Evolutionary conservation across 2,329 filamentous ascomycete species (phyloP), one percentile per base, ranked within the genome.

Genomic region (Clonostachys rosea): DNA sequence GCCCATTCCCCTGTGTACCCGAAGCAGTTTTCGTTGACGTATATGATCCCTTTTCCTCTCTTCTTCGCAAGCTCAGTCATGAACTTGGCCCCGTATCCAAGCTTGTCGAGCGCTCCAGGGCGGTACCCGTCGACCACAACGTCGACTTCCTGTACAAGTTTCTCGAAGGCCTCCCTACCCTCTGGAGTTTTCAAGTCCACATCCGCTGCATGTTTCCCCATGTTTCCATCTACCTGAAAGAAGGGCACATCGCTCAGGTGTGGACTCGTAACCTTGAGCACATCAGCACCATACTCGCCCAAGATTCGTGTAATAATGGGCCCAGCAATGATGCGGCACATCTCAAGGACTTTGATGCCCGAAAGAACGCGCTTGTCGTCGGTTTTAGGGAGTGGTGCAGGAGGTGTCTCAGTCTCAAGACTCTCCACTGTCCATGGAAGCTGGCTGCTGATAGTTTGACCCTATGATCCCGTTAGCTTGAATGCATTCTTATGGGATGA

Each of bases 291-390:
- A 58, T 89, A 85, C 51, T 88, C 86, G n/a, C 83, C 85, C 0
- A 91, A 74, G 2, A 83, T 83, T 33, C 85, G 79, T 4, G 81
- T 81, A 53, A 90, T 83, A 5, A 83, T 80, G n/a, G 86, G 86
- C 0, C 86, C 86, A 5, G 87, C 87, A 52, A 91, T 89, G 56
- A 90, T 83, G 39, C 86, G 81, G 58, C 85, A 87, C 33, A 91
- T 68, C 59, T 91, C 87, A 6, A 91, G 74, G 6, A 91, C 86
- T 53, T 84, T 86, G 60, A 90, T 74, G 0, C 86, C 86, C 58
- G 73, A 49, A 69, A 81, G 55, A 55, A 69, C 64, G 11, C 64
- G 63, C 7, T 47, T 52, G 3, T 53, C 49, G 4, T 52, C 42
- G 5, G 20, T 17, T 5, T 30, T 40, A 11, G 58, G 49, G 45